A percentile compares a stretch with the other conserved stretches of the same genome.
phyloP scores from a whole-genome alignment of 805 yeast species.

The Metschnikowia anglica region DNA sequence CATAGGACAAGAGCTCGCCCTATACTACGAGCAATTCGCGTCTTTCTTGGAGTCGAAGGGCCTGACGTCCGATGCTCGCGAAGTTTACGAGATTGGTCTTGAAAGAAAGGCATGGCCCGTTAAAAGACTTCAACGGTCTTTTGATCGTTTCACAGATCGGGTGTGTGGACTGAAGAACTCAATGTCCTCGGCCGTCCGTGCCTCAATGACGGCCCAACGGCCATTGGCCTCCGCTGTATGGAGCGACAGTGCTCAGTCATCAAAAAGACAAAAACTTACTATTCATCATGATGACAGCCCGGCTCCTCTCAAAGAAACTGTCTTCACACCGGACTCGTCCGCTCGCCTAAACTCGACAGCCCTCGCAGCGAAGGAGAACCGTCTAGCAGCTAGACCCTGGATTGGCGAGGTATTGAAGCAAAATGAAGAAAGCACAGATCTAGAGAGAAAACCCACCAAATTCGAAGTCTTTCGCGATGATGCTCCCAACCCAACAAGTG shows the following conservation, averaged over 20 bases:
- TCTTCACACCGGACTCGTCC: slow-evolving; percentile 29
- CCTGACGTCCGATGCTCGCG: slow-evolving; percentile 53
- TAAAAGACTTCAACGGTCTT: slow-evolving; percentile 32
- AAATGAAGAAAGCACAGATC: slow-evolving; percentile 34
- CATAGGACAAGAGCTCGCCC: slow-evolving; percentile 66
- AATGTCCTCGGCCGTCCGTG: background rate
- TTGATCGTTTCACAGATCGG: slow-evolving; percentile 41
- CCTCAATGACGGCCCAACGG: slow-evolving; percentile 5
- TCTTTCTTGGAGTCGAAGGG: slow-evolving; percentile 52
- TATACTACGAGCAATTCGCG: slow-evolving; percentile 80
- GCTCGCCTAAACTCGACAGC: slow-evolving; percentile 45
- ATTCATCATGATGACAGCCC: slow-evolving; percentile 28
- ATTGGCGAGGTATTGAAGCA: slow-evolving; percentile 59
- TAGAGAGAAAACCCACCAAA: slow-evolving; percentile 29
- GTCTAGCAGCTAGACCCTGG: slow-evolving; percentile 55
- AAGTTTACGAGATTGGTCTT: slow-evolving; percentile 60
- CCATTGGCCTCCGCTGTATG: slow-evolving; percentile 23
- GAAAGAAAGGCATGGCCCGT: slow-evolving; percentile 64
- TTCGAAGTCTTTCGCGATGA: slow-evolving; percentile 20
- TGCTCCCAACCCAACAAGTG: slow-evolving; percentile 5
- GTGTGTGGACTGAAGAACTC: background rate
- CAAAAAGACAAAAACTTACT: slow-evolving; percentile 35
- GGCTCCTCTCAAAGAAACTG: slow-evolving; percentile 15
- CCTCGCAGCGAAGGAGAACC: slow-evolving; percentile 64
- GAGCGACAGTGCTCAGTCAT: slow-evolving; percentile 4